A percentile compares a stretch with the other conserved stretches of the same genome.
Conservation (phyloP, 345 rosid species). For the Populus simonii region DNA sequence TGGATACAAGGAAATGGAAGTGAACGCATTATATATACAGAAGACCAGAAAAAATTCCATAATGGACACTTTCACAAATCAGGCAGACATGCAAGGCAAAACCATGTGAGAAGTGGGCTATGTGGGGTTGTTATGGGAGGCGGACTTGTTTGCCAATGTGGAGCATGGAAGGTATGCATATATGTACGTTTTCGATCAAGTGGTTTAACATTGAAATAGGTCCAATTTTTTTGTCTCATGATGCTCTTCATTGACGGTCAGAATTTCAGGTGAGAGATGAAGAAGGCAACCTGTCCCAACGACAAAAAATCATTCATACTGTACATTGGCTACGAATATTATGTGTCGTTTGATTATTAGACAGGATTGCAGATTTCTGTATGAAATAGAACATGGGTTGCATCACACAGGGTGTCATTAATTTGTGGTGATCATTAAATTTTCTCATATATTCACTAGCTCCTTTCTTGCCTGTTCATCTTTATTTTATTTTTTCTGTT, state of each 20-base stretch:
- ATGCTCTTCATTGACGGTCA: background rate
- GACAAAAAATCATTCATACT: background rate
- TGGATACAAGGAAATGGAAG: background rate
- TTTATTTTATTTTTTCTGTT: too few species aligned
- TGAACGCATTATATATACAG: background rate
- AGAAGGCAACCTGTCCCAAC: background rate
- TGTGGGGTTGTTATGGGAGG: background rate
- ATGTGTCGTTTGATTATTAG: background rate
- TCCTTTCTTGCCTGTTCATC: too few species aligned
- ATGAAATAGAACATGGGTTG: too few species aligned
- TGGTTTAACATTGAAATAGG: background rate
- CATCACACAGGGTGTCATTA: too few species aligned
- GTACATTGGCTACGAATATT: background rate
- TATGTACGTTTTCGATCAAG: background rate
- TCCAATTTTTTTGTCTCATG: too few species aligned
- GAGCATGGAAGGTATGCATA: background rate
- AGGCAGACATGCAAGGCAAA: background rate
- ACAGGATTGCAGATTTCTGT: too few species aligned
- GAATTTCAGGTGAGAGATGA: background rate
- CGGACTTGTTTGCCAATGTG: background rate
- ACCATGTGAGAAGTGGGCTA: slow-evolving; percentile 1
- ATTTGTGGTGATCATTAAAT: too few species aligned
- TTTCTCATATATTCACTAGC: background rate
- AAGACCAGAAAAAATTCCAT: background rate
- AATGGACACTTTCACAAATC: background rate